A percentile compares a stretch with the other conserved stretches of the same genome.
phyloP scores from a whole-genome alignment of 2,329 filamentous ascomycete genomes.

The Cladophialophora yegresii region DNA sequence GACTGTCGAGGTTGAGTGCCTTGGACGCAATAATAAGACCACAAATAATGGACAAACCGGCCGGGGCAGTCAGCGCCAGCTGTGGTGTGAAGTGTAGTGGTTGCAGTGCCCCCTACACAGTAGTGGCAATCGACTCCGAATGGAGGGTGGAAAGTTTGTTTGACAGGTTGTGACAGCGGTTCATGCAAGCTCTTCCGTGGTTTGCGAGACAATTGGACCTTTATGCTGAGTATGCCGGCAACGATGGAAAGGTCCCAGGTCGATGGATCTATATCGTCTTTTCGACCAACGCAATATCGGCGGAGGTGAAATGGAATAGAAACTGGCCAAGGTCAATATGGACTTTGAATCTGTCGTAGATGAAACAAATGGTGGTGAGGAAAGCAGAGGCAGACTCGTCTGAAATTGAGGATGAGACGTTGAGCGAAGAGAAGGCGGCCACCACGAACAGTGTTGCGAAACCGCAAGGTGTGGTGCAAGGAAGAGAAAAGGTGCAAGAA shows the following conservation, averaged over 20 bases:
- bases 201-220: neutral
- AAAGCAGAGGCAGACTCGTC: neutral
- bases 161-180: constrained; percentile 1
- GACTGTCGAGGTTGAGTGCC: neutral
- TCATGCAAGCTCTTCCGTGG: neutral
- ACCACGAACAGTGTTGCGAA: neutral
- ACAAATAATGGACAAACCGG: neutral
- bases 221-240: neutral
- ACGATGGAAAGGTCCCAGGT: neutral
- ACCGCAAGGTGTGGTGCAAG: neutral
- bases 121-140: neutral
- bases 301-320: neutral
- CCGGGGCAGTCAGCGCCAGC: neutral
- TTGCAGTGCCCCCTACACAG: neutral
- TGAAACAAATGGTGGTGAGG: neutral
- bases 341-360: neutral
- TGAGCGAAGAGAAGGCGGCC: neutral
- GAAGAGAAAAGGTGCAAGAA: neutral
- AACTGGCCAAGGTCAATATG: neutral
- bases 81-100: neutral
- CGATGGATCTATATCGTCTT: neutral
- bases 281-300: neutral
- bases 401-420: neutral
- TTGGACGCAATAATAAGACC: neutral
- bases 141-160: neutral